Percentiles rank a stretch among this genome's conserved stretches.
Evolutionary conservation across 768 basidiomycete genomes (phyloP).

Genomic region (Lentinula guzmanii): DNA sequence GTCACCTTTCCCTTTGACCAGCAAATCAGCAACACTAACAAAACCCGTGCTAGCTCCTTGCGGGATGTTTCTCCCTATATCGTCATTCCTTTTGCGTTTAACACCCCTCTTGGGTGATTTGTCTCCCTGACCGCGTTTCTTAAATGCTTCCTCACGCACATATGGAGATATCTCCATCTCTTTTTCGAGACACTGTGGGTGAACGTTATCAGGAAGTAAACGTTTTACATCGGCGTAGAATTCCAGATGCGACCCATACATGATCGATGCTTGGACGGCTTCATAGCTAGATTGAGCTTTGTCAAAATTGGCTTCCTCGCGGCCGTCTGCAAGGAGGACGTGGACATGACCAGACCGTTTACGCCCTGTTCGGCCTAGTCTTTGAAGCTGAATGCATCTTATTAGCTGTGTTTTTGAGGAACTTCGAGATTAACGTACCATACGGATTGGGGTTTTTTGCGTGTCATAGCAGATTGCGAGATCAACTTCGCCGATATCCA

Average conservation of each 20-base stretch:
- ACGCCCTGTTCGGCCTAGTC: conserved; percentile 91
- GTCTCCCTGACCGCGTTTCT: conserved; percentile 25
- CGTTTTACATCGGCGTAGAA: conserved; percentile 90
- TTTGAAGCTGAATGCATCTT: conserved; percentile 65
- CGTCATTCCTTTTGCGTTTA: conserved; percentile 70
- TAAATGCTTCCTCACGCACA: conserved; percentile 42
- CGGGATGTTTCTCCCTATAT: conserved; percentile 67
- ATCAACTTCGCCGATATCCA: conserved; percentile 98
- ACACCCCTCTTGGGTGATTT: conserved; percentile 26
- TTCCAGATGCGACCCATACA: conserved; percentile 81
- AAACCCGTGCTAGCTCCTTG: conserved; percentile 67
- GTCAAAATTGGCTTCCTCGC: conserved; percentile 88
- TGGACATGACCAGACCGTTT: conserved; percentile 88
- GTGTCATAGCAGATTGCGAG: conserved; percentile 95
- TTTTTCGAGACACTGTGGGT: conserved; percentile 75
- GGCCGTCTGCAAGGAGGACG: conserved; percentile 82
- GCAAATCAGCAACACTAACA: conserved; percentile 57
- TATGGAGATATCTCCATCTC: conserved; percentile 78
- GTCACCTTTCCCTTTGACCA: conserved; percentile 41
- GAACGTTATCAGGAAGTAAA: conserved; percentile 70
- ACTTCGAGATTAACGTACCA: conserved; percentile 48
- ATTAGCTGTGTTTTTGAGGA: too few relatives aligned
- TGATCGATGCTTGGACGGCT: conserved; percentile 84
- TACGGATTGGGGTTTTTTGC: conserved; percentile 92
- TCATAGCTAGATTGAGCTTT: conserved; percentile 82